These are phyloP conservation scores for Aureobasidium subglaciale DNA, from an alignment of 2,329 filamentous ascomycete species.

Conservation along the genomic window DNA sequence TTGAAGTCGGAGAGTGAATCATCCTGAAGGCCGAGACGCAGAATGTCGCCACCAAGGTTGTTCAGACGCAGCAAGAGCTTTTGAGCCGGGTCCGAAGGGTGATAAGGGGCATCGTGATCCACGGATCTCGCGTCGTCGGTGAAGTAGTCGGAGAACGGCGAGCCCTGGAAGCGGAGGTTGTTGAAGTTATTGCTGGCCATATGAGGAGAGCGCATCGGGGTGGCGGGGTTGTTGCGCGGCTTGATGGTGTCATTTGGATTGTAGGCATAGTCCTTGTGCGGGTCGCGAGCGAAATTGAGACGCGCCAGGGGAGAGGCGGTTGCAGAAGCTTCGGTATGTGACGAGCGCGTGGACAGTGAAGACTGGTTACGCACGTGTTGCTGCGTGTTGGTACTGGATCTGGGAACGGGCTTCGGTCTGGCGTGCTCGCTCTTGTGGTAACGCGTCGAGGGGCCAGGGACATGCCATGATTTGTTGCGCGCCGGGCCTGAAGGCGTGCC, in stretches of 20 bases:
- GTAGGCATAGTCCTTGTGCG: constrained; percentile 11
- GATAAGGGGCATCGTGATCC: constrained; percentile 17
- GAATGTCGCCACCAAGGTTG: constrained; percentile 30
- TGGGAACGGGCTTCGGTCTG: constrained; percentile 8
- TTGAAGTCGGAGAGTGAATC: constrained; percentile 14
- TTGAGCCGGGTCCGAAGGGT: constrained; percentile 24
- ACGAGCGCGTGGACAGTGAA: constrained; percentile 8
- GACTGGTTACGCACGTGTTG: constrained; percentile 4
- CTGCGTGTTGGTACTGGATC: background rate
- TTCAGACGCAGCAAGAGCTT: constrained; percentile 32
- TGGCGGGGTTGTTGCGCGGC: constrained; percentile 15
- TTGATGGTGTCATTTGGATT: constrained; percentile 13
- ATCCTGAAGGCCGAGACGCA: constrained; percentile 22
- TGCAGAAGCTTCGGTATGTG: constrained; percentile 4
- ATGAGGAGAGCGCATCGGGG: constrained; percentile 17
- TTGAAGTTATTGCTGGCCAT: constrained; percentile 2
- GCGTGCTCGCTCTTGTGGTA: constrained; percentile 25
- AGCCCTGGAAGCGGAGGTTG: constrained; percentile 24
- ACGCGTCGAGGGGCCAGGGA: constrained; percentile 27
- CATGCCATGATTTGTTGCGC: constrained; percentile 22
- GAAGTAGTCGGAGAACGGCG: constrained; percentile 37
- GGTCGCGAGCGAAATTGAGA: constrained; percentile 13
- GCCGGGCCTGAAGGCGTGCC: constrained; percentile 7
- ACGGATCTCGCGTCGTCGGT: constrained; percentile 29
- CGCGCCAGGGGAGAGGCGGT: constrained; percentile 15